Base-by-base conservation (phyloP, 225 moss, liverwort and hornwort genomes). In the Lunularia cruciata region DNA sequence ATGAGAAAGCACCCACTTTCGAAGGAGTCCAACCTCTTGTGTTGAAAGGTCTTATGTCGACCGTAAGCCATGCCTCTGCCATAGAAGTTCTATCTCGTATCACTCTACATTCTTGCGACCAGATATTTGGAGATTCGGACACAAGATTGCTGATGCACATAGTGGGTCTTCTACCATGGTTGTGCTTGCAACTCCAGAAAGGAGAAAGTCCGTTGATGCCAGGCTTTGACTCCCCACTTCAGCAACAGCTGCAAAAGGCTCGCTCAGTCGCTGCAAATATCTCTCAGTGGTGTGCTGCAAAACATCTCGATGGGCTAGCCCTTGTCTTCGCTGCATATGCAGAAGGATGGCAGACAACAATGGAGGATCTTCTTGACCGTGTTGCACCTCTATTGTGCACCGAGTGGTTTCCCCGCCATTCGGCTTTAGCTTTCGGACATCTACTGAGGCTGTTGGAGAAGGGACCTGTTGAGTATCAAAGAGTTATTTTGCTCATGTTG, bases 31-130 rank as follows among this genome's bases (percentile, higher is more conserved):
- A 98, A 60, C 93, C 98, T 28, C 77, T 98, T 71, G 93, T 98
- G 40, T 72, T 98, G 53, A 98, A 98, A 76, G 98, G 98, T 39
- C 93, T 98, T 23, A 93, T 98, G 90, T 98, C 98, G 47, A 93
- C 89, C 43, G 98, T 98, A 35, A 98, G 98, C 80, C 98, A 98
- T 87, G 91, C 98, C 58, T 98, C 98, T 48, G 98, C 93, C n/a
- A 93, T 98, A 38, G 98, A 98, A 79, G 98, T 98, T 61, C 83
- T 98, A 59, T 98, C 93, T 15, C 85, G 93, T 68, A 98, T 98
- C 66, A 98, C 98, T 58, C 72, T 98, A 52, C 89, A 91, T 83
- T 93, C 98, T 2, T 93, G 98, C 76, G 98, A 98, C 74, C 89
- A 89, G 59, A 98, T 98, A 72, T 98, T 98, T 79, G 98, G 98